These are phyloP conservation scores for Quercus cerris DNA, from an alignment of 306 rosid genomes.

Conservation along the genomic window DNA sequence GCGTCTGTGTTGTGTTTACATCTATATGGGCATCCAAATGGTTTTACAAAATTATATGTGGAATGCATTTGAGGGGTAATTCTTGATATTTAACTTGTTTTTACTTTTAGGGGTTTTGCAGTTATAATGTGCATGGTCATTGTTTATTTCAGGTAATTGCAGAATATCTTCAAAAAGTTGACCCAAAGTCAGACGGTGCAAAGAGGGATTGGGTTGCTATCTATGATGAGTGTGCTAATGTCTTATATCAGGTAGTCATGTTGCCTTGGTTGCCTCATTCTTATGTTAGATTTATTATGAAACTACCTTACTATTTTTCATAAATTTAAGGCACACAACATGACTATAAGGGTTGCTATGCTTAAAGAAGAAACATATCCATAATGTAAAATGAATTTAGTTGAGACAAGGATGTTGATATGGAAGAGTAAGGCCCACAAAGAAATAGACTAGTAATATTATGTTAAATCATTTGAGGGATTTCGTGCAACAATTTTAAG, in stretches of 20 bases:
- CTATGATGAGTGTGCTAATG: conserved; percentile 96
- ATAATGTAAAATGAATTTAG: not conserved
- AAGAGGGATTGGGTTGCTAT: conserved; percentile 99
- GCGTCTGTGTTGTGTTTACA: not conserved
- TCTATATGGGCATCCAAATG: not conserved
- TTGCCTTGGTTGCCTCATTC: not conserved
- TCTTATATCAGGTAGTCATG: conserved; percentile 76
- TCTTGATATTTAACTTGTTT: not conserved
- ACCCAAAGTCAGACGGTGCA: conserved; percentile 99
- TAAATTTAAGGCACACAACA: not conserved
- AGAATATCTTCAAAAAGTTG: conserved; percentile 93
- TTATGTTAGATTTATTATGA: not conserved
- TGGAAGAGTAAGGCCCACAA: not conserved
- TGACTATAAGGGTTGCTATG: not conserved
- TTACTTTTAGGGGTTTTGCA: not conserved
- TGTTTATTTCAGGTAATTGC: conserved; percentile 76
- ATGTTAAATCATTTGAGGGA: not conserved
- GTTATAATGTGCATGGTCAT: not conserved
- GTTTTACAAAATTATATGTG: not conserved
- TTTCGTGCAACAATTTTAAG: not conserved
- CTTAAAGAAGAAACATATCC: not conserved
- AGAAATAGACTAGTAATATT: not conserved
- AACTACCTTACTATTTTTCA: not conserved
- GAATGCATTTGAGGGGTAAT: not conserved
- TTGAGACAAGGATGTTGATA: not conserved